Conservation (phyloP, 23 red algal genomes). For the Cyanidioschyzon merolae region DNA sequence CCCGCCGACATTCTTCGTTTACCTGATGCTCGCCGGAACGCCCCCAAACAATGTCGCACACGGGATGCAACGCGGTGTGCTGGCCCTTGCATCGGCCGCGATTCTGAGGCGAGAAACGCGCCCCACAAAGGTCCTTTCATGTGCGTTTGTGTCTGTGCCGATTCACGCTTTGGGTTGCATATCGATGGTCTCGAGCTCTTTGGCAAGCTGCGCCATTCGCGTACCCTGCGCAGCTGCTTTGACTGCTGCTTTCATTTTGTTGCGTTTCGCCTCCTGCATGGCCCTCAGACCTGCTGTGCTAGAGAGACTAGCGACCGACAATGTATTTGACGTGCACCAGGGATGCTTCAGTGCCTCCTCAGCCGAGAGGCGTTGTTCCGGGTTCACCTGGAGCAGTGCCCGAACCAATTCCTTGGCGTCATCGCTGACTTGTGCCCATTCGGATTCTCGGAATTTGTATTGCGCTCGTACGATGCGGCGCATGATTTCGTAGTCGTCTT, state of each 20-base stretch:
- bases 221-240: neutral
- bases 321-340: constrained; percentile 31
- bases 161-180: neutral
- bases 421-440: constrained; percentile 68
- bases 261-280: constrained; percentile 16
- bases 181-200: neutral
- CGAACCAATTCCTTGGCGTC: constrained; percentile 61
- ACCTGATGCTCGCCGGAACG: too few relatives aligned
- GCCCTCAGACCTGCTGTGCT: constrained; percentile 3
- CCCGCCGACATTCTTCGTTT: too few relatives aligned
- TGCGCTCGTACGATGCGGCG: constrained; percentile 45
- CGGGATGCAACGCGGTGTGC: too few relatives aligned
- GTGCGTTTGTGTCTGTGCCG: too few relatives aligned
- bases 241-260: constrained; percentile 7
- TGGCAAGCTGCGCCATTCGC: neutral
- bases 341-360: constrained; percentile 69
- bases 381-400: constrained; percentile 62
- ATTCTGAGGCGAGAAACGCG: too few relatives aligned
- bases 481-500: constrained; percentile 69
- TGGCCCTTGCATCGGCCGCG: too few relatives aligned
- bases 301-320: constrained; percentile 9
- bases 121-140: too few relatives aligned
- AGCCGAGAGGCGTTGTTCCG: constrained; percentile 65
- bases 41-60: too few relatives aligned
- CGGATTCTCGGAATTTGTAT: constrained; percentile 48